Percentiles rank a stretch among this genome's conserved stretches.
phyloP scores from a whole-genome alignment of 768 basidiomycete genomes.

The Russula olivacea region DNA sequence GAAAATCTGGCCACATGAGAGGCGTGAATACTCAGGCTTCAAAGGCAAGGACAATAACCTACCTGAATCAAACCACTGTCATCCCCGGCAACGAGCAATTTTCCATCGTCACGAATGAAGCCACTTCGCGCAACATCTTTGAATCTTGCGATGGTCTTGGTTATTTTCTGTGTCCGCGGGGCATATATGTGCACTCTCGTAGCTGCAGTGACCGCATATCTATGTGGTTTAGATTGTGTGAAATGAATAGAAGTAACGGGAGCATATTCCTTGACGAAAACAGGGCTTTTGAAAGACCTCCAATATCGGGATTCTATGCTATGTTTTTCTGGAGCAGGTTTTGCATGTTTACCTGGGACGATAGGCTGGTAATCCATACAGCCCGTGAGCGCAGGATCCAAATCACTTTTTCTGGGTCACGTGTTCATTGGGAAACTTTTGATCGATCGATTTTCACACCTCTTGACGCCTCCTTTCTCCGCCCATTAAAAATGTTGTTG shows the following conservation, averaged over 20 bases:
- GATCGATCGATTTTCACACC: constrained; percentile 18
- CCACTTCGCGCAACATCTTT: constrained; percentile 93
- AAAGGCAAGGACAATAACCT: constrained; percentile 16
- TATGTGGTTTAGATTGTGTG: constrained; percentile 77
- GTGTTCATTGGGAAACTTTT: constrained; percentile 1
- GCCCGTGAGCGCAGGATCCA: neutral
- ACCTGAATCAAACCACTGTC: constrained; percentile 86
- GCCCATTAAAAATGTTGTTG: constrained; percentile 52
- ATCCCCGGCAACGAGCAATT: constrained; percentile 90
- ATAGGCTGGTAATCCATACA: constrained; percentile 80
- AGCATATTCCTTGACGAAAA: constrained; percentile 96
- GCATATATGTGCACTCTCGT: constrained; percentile 94
- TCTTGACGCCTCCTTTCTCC: neutral
- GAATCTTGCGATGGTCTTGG: constrained; percentile 94
- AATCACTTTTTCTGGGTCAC: constrained; percentile 3
- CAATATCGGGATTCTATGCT: constrained; percentile 75
- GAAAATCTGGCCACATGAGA: constrained; percentile 54
- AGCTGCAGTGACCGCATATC: constrained; percentile 93
- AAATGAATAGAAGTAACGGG: constrained; percentile 95
- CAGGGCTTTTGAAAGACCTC: constrained; percentile 82
- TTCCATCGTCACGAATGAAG: constrained; percentile 86
- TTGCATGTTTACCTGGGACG: constrained; percentile 52
- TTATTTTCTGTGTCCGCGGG: constrained; percentile 91
- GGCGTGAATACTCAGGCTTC: neutral
- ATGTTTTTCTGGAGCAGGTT: constrained; percentile 53